Evolutionary conservation across 1,139 yeast genomes (phyloP), one percentile per base, ranked within the genome.

Genomic region (Candida freyschussii): DNA sequence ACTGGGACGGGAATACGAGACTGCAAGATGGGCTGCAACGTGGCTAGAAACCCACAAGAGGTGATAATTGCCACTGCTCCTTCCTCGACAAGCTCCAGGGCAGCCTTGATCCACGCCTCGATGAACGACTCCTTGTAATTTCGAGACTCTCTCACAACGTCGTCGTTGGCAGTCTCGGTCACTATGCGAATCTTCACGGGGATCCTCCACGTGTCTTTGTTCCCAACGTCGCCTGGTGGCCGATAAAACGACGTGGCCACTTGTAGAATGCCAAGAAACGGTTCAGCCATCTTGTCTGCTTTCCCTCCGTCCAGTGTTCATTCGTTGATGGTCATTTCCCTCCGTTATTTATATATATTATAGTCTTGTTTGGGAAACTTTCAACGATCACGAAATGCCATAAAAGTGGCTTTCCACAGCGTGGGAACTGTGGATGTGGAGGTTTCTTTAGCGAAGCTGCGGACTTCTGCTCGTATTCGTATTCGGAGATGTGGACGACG

Each of bases 61-160:
- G 45, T 39, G 12, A 41, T 36, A n/a, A 41, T 34, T 13, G 43
- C 43, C 12, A 39, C 32, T 1, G 45, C 45, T 16, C 45, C 45
- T 26, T 35, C 29, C 8, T 34, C 38, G n/a, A 39, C 40, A 10
- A 39, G 21, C 17, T 39, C 41, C 13, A 33, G 13, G n/a, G 40
- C 41, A 13, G 40, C 40, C 3, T 23, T n/a, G 12, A 37, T 27
- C 43, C 43, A 41, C 3, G 37, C 36, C 18, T 41, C 36, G 7
- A 39, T 27, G 24, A 41, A 39, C 4, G 28, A 21, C 7, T 27
- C 27, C 13, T 25, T 24, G 28, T 33, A 39, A 26, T 39, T 33
- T 13, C 13, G 25, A 8, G 40, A 37, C 14, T 24, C 33, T n/a
- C 23, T 33, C 4, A 39, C 41, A 17, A 41, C 42, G 20, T 41